A percentile compares a stretch with the other conserved stretches of the same genome.
Conservation (phyloP, 2,329 filamentous ascomycete species). For the Sporothrix protearum region DNA sequence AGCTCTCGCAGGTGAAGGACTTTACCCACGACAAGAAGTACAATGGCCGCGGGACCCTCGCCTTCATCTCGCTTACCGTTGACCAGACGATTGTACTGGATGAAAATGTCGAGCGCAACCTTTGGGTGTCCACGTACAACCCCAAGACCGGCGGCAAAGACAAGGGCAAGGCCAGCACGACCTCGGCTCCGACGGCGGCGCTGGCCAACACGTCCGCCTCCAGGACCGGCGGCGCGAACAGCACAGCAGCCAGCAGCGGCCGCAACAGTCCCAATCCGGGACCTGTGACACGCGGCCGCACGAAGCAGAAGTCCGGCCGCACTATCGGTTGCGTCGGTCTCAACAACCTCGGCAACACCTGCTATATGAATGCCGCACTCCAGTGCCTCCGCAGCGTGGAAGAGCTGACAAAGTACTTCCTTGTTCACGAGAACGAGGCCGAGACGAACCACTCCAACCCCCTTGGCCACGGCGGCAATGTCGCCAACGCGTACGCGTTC, state of each 20-base stretch:
- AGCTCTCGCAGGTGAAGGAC: slow-evolving; percentile 59
- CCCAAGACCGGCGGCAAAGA: slow-evolving; percentile 33
- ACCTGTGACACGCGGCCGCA: slow-evolving; percentile 66
- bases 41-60: slow-evolving; percentile 68
- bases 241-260: slow-evolving; percentile 52
- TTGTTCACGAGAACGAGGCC: slow-evolving; percentile 66
- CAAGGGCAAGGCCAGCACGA: slow-evolving; percentile 31
- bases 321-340: slow-evolving; percentile 76
- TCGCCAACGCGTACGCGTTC: slow-evolving; percentile 78
- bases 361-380: slow-evolving; percentile 97
- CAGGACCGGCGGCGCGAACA: slow-evolving; percentile 34
- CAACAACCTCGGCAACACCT: slow-evolving; percentile 91
- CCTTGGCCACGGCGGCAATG: slow-evolving; percentile 77
- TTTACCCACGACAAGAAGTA: slow-evolving; percentile 70
- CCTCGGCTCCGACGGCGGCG: slow-evolving; percentile 47
- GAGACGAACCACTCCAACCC: slow-evolving; percentile 86
- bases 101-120: slow-evolving; percentile 62
- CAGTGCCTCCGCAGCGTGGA: slow-evolving; percentile 93
- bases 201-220: slow-evolving; percentile 47
- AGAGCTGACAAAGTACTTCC: slow-evolving; percentile 88
- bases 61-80: slow-evolving; percentile 63
- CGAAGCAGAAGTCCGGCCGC: slow-evolving; percentile 65
- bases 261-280: slow-evolving; percentile 64
- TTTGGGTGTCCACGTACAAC: slow-evolving; percentile 53
- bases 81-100: slow-evolving; percentile 80